Conservation (phyloP, 2,329 filamentous ascomycete species). For the Pleomassaria siparia region DNA sequence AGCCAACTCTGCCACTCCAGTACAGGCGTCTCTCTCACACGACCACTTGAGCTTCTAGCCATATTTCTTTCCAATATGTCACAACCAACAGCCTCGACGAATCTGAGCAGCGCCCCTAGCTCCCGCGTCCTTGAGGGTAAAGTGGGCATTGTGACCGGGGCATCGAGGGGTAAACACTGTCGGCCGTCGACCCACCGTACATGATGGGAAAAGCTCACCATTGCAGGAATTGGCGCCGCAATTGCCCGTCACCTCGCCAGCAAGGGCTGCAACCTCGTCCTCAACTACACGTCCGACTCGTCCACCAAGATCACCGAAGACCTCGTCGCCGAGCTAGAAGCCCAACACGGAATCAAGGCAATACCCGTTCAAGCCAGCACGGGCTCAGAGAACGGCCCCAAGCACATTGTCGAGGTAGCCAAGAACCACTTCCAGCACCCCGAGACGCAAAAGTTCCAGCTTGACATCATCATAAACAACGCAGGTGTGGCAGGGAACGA, state of each 20-base stretch:
- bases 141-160: conserved; percentile 76
- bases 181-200: not conserved
- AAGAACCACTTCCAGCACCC: conserved; percentile 60
- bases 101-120: conserved; percentile 33
- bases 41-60: too few species aligned
- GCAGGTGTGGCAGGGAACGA: conserved; percentile 71
- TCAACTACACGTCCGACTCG: conserved; percentile 70
- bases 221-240: conserved; percentile 69
- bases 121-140: conserved; percentile 63
- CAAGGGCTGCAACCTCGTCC: conserved; percentile 68
- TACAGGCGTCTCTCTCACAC: too few species aligned
- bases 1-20: not conserved
- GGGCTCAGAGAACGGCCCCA: conserved; percentile 61
- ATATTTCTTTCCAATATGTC: conserved; percentile 44
- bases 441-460: conserved; percentile 60
- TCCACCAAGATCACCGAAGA: conserved; percentile 55
- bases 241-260: conserved; percentile 70
- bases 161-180: conserved; percentile 71
- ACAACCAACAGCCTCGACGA: conserved; percentile 45
- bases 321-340: conserved; percentile 59
- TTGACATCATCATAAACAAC: conserved; percentile 89
- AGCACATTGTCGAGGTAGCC: conserved; percentile 60
- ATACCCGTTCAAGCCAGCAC: conserved; percentile 72
- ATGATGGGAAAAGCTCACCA: conserved; percentile 7
- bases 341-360: conserved; percentile 61